A percentile compares a stretch with the other conserved stretches of the same genome.
These are phyloP conservation scores for Dictyostelium gargantuum DNA, from an alignment of 208 protist genomes.

Conservation along the genomic window DNA sequence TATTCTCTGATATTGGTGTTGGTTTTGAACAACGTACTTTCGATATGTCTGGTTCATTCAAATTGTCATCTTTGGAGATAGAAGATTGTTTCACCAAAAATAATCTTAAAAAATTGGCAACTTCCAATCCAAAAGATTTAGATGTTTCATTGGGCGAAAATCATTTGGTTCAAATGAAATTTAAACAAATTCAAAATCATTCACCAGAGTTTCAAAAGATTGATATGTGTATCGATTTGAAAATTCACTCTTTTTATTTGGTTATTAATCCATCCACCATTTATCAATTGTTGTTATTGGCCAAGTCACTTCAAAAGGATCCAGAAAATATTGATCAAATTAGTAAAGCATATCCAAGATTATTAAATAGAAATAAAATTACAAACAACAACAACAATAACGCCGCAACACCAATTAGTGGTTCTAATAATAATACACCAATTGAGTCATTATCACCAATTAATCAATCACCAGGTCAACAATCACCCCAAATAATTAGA, in stretches of 20 bases:
- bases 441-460: neutral
- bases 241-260: constrained; percentile 46
- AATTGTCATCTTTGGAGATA: neutral
- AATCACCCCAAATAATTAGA: neutral
- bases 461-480: neutral
- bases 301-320: neutral
- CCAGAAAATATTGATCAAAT: neutral
- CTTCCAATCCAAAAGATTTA: constrained; percentile 28
- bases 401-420: neutral
- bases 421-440: too few relatives aligned
- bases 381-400: too few relatives aligned
- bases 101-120: constrained; percentile 33
- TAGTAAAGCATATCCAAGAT: neutral
- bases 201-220: constrained; percentile 46
- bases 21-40: constrained; percentile 13
- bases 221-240: constrained; percentile 4
- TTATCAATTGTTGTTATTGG: constrained; percentile 7
- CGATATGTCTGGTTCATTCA: neutral
- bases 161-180: constrained; percentile 18
- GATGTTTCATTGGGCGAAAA: neutral
- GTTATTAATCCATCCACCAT: constrained; percentile 57
- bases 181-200: constrained; percentile 3
- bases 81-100: constrained; percentile 41
- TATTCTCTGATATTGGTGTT: neutral
- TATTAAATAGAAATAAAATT: neutral